Conservation (phyloP, 83 land plant genomes). For the Picea abies region DNA sequence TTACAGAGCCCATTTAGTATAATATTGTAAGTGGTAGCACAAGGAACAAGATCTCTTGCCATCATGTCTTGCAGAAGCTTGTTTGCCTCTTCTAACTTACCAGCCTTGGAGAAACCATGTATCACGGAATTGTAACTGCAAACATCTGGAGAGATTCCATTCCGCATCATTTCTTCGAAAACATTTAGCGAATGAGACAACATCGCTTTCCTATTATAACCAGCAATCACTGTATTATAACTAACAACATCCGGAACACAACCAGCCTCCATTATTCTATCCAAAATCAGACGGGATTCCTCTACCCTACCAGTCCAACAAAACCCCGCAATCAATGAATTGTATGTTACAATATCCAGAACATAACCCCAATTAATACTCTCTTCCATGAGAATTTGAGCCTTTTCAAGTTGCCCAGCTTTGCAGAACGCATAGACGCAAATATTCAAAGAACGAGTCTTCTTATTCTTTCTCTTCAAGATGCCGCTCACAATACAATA, state of each 20-base stretch:
- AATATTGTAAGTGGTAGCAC: conserved; percentile 43
- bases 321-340: conserved; percentile 49
- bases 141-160: conserved; percentile 50
- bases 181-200: conserved; percentile 30
- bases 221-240: conserved; percentile 61
- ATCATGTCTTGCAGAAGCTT: conserved; percentile 36
- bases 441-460: conserved; percentile 51
- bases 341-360: conserved; percentile 59
- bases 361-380: conserved; percentile 42
- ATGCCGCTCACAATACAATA: conserved; percentile 2
- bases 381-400: conserved; percentile 51
- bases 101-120: conserved; percentile 47
- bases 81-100: conserved; percentile 48
- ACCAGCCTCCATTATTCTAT: conserved; percentile 61
- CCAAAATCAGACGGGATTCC: conserved; percentile 36
- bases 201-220: conserved; percentile 22
- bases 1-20: conserved; percentile 59
- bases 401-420: conserved; percentile 37
- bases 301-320: conserved; percentile 44
- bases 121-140: conserved; percentile 64
- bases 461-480: conserved; percentile 6
- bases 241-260: conserved; percentile 52
- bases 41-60: conserved; percentile 22
- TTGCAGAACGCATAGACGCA: conserved; percentile 55
- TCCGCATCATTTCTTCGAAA: conserved; percentile 55